phyloP scores from a whole-genome alignment of 225 moss, liverwort and hornwort genomes.

The Neckera pumila region DNA sequence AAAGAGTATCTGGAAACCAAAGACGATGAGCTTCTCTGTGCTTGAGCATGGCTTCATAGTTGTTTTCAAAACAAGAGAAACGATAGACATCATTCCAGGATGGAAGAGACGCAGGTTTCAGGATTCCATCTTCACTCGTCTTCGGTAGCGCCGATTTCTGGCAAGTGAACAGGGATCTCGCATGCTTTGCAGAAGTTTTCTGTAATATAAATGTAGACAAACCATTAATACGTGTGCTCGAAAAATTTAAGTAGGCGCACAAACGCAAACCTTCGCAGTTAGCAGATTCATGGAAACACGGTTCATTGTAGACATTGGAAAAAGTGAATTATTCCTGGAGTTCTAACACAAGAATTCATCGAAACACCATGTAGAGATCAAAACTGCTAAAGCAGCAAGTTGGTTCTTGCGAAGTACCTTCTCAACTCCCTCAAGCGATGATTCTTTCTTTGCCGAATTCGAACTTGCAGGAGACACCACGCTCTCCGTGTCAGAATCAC shows the following conservation, averaged over 20 bases:
- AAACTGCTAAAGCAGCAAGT: not conserved
- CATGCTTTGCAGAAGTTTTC: conserved; percentile 8
- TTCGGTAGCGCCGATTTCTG: not conserved
- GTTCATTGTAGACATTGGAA: not conserved
- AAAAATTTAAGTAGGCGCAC: not conserved
- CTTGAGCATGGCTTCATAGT: conserved; percentile 20
- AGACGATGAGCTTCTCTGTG: conserved; percentile 26
- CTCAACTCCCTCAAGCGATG: not conserved
- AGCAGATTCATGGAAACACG: not conserved
- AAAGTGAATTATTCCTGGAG: not conserved
- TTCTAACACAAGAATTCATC: not conserved
- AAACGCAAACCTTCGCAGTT: not conserved
- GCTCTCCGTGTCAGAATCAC: conserved; percentile 23
- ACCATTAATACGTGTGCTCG: not conserved
- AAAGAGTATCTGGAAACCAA: conserved; percentile 25
- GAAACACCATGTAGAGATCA: not conserved
- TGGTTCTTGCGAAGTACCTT: conserved; percentile 1
- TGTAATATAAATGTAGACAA: not conserved
- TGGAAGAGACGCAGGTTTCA: conserved; percentile 3
- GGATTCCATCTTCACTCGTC: not conserved
- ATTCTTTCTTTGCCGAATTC: not conserved
- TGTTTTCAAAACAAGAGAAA: conserved; percentile 16
- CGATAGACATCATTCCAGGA: conserved; percentile 13
- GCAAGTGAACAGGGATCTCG: conserved; percentile 7
- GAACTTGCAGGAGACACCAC: conserved; percentile 8